Evolutionary conservation across 208 protist genomes (phyloP), one percentile per base, ranked within the genome.

Genomic region (Leishmania martiniquensis): DNA sequence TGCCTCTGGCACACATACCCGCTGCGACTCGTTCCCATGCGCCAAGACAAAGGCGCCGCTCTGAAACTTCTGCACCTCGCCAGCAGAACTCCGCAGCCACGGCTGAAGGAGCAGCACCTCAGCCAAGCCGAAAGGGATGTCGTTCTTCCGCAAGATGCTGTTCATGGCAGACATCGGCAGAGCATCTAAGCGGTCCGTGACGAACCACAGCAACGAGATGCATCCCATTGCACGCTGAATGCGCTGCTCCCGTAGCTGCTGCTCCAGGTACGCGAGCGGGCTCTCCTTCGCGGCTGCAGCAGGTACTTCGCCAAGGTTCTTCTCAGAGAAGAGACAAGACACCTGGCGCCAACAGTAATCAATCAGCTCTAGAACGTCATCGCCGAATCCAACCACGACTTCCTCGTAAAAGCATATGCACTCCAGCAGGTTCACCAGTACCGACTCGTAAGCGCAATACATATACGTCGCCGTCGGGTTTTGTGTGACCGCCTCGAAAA

Each of bases 321-420:
- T 73, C 63, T 92, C 75, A 0, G 94, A 88, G 78, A 94, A 97
- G 32, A 98, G 85, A 29, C 87, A 80, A 65, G 81, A 85, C 55
- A 93, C 85, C 76, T 98, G 92, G 12, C 95, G 89, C 93, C 92
- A 97, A 79, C 91, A 94, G 81, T 97, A 98, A 85, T 97, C 93
- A 44, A 97, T 85, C 12, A 98, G 83, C 86, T 98, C 95, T 37
- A 98, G 80, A 10, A 94, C 82, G 75, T 97, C 93, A 55, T 98
- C 95, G 51, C 87, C 91, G 20, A 96, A 86, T 13, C 84, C 91
- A 13, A 88, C 63, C 10, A 96, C 84, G 0, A 92, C 90, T 78
- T 97, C 93, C 80, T 98, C 93, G 63, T 95, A 81, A 70, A 93
- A 98, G 77, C 91, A 89, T 29, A 98, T 78, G 74, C 92, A 94